Percentiles rank a stretch among this genome's conserved stretches.
Evolutionary conservation across 2,329 filamentous ascomycete genomes (phyloP).

Genomic region (Scleromitrula shiraiana): DNA sequence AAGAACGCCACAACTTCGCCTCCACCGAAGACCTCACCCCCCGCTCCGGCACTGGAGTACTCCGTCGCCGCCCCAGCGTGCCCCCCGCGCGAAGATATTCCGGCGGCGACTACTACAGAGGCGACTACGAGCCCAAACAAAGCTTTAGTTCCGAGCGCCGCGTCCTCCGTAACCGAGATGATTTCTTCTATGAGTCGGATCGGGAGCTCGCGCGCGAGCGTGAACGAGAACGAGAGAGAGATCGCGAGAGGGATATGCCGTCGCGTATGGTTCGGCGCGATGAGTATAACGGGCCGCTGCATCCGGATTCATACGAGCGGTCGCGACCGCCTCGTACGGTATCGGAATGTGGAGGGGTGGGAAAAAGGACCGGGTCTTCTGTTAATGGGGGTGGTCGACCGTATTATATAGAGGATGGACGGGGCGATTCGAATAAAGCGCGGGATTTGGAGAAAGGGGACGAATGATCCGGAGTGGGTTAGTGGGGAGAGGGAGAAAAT

Average conservation of each 20-base stretch:
- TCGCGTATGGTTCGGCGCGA: not conserved
- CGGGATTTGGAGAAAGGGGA: conserved; percentile 16
- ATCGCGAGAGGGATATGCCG: conserved; percentile 4
- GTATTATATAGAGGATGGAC: no score
- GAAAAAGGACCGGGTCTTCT: conserved; percentile 1
- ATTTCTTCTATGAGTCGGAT: not conserved
- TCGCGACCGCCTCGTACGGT: conserved; percentile 24
- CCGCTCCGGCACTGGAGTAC: not conserved
- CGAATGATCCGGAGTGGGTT: not conserved
- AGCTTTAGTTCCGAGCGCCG: conserved; percentile 1
- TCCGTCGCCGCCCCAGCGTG: conserved; percentile 1
- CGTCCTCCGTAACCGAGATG: conserved; percentile 2
- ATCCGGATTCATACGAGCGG: conserved; percentile 20
- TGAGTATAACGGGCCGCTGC: conserved; percentile 5
- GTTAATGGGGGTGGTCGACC: no score
- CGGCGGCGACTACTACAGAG: conserved; percentile 2
- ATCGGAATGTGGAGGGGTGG: conserved; percentile 18
- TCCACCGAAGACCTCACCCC: conserved; percentile 6
- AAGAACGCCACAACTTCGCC: conserved; percentile 1
- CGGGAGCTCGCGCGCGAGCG: no score
- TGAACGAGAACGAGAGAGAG: no score
- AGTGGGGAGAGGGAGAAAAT: conserved; percentile 10
- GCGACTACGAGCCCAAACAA: conserved; percentile 4
- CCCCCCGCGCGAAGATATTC: conserved; percentile 1
- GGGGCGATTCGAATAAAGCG: conserved; percentile 7